These are phyloP conservation scores for Plasmodium yoelii DNA, from an alignment of 169 alveolate species.

Conservation along the genomic window DNA sequence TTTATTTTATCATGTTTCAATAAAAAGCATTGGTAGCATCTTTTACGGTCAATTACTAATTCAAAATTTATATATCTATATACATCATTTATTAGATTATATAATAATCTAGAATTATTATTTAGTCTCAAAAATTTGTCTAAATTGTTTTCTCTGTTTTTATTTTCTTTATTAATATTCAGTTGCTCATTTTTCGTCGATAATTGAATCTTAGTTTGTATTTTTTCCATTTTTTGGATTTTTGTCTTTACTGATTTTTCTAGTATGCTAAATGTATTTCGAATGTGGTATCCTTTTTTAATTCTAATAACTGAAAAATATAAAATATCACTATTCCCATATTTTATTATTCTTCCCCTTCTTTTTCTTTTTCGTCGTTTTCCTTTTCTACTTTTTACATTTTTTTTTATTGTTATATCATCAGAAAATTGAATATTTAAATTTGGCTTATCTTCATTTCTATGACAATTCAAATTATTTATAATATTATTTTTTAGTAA, in stretches of 20 bases:
- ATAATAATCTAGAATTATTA: not conserved
- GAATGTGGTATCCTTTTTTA: not conserved
- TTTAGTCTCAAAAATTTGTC: not conserved
- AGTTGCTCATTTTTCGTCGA: too few species aligned
- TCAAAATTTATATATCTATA: constrained; percentile 25
- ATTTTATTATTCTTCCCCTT: not conserved
- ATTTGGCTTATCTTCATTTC: not conserved
- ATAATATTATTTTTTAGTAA: constrained; percentile 1
- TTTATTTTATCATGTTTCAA: not conserved
- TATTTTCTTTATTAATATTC: not conserved
- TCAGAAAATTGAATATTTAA: constrained; percentile 4
- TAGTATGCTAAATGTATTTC: not conserved
- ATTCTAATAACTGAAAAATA: constrained; percentile 12
- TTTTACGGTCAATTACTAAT: constrained; percentile 17
- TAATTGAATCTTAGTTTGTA: too few species aligned
- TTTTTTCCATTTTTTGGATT: not conserved
- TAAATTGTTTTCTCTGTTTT: not conserved
- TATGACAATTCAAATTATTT: constrained; percentile 18
- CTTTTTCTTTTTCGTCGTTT: not conserved
- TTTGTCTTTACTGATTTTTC: not conserved
- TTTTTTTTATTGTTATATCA: too few species aligned
- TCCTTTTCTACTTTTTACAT: not conserved
- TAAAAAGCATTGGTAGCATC: constrained; percentile 33
- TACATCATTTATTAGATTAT: not conserved
- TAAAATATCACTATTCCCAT: not conserved